These are phyloP conservation scores for Fomes fomentarius DNA, from an alignment of 1,284 basidiomycete species.

Conservation along the genomic window DNA sequence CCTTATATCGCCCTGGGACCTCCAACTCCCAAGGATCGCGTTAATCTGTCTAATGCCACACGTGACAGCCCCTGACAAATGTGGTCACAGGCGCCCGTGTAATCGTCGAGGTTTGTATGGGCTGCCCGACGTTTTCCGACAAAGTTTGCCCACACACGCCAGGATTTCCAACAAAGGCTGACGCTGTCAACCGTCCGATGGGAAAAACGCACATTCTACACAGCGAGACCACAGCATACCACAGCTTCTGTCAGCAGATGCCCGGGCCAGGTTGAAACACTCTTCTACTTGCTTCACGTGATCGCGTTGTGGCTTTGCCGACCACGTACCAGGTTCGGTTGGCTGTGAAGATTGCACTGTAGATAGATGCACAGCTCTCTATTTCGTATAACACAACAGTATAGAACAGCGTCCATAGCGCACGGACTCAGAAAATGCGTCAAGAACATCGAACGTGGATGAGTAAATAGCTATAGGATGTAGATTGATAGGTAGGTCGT, in stretches of 20 bases:
- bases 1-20: conserved; percentile 19
- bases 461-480: no score
- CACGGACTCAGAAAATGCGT: neutral
- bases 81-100: conserved; percentile 7
- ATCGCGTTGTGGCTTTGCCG: neutral
- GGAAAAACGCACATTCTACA: neutral
- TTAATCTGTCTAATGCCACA: conserved; percentile 17
- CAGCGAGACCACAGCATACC: neutral
- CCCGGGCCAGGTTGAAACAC: neutral
- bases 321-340: neutral
- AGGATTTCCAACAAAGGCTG: neutral
- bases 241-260: neutral
- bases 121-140: neutral
- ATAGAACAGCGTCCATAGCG: neutral
- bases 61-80: conserved; percentile 21
- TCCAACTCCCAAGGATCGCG: conserved; percentile 14
- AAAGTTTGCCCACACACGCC: neutral
- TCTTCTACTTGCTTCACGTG: neutral
- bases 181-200: neutral
- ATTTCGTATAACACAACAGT: no score
- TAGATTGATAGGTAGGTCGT: no score
- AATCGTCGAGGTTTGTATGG: conserved; percentile 9
- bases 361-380: no score
- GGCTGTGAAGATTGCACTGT: no score
- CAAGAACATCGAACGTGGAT: neutral